These are phyloP conservation scores for Pseudopyricularia javanii DNA, from an alignment of 2,329 filamentous ascomycete species.

Conservation along the genomic window DNA sequence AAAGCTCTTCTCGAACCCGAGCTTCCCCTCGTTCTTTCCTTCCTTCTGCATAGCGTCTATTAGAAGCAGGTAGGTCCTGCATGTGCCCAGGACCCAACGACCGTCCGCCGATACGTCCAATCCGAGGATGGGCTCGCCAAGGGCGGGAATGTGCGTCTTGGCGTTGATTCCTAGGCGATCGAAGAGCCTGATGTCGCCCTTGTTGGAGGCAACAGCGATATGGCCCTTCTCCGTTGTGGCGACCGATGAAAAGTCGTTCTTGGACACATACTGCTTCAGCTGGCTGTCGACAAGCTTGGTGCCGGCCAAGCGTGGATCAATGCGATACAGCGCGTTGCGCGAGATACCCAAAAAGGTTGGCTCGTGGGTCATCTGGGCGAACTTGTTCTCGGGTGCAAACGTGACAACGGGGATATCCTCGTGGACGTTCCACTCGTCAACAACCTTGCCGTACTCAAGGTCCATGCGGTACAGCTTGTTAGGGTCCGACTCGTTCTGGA, in stretches of 20 bases:
- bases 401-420: conserved; percentile 88
- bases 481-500: conserved; percentile 73
- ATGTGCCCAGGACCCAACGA: conserved; percentile 89
- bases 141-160: conserved; percentile 90
- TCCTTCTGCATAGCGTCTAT: conserved; percentile 84
- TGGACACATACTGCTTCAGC: conserved; percentile 90
- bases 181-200: conserved; percentile 92
- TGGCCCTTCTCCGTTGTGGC: conserved; percentile 95
- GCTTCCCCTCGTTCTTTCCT: conserved; percentile 92
- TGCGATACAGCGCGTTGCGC: conserved; percentile 80
- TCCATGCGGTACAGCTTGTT: conserved; percentile 96
- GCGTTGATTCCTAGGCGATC: conserved; percentile 94
- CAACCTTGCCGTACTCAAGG: conserved; percentile 91
- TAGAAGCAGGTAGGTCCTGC: conserved; percentile 84
- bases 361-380: conserved; percentile 89
- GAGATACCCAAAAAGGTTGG: conserved; percentile 93
- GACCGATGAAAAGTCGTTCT: conserved; percentile 92
- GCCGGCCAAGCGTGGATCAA: conserved; percentile 82
- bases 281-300: conserved; percentile 88
- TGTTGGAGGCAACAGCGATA: conserved; percentile 92
- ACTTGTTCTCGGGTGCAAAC: conserved; percentile 95
- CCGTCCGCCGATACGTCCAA: conserved; percentile 93
- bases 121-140: conserved; percentile 89
- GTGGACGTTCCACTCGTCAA: conserved; percentile 97
- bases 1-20: conserved; percentile 94